Base-by-base conservation (phyloP, 495 filamentous ascomycete genomes). In the Podospora sp. region DNA sequence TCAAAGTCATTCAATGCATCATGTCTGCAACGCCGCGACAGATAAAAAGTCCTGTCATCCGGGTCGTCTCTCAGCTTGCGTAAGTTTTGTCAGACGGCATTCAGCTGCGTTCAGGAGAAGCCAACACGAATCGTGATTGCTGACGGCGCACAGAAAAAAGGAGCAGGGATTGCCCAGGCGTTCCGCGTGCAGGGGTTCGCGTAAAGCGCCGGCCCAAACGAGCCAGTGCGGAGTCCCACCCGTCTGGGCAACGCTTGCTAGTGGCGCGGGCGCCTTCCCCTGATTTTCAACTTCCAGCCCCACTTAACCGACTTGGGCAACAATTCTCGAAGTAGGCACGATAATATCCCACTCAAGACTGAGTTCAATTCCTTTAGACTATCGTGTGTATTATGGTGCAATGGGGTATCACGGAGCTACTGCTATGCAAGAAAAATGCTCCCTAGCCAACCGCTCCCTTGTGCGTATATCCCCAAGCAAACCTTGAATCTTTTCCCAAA, bases 161-260 rank as follows among this genome's bases (percentile, higher is more conserved):
- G 21, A 26, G 52, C 20, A 55, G 52, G 52, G 21, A 26, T 24
- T 24, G 50, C 14, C 52, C 20, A 55, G 25, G 2, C 21, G 25
- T 24, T 55, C n/a, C 52, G 52, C 52, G 52, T 55, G 25, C 52
- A 55, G 52, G 52, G 52, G 52, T 55, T 55, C 52, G 52, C 52
- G 52, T 55, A 55, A 55, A 12, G 52, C 20, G n/a, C 21, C 1
- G 20, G 52, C 6, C 2, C 14, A 55, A 6, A 55, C n/a, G 52
- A 22, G 52, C 40, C 21, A 11, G 52, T 55, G 52, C 22, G 52
- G 52, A 36, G 40, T 46, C 40, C 29, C 29, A 33, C 8, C 29
- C 29, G 29, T 33, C 29, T 8, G 29, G 29, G 29, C 8, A 33
- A 33, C 29, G 29, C 29, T 33, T 33, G 3, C 8, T 25, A 57